phyloP scores from a whole-genome alignment of 768 basidiomycete species.

The Lactarius akahatsu region DNA sequence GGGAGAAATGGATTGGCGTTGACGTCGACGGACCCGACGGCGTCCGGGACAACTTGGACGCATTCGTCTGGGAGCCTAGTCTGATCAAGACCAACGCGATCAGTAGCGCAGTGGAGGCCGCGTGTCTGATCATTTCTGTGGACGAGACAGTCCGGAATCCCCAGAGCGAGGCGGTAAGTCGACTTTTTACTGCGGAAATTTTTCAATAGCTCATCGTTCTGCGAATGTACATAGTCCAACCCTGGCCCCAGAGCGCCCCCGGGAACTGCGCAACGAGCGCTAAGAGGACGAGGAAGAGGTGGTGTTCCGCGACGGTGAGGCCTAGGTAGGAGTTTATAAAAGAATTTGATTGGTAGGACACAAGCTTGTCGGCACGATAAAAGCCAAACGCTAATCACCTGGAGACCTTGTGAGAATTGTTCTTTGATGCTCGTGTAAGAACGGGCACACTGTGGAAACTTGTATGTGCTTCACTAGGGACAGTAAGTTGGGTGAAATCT shows the following conservation, averaged over 20 bases:
- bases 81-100: slow-evolving; percentile 95
- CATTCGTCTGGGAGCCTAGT: slow-evolving; percentile 98
- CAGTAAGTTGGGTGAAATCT: background rate
- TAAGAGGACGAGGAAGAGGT: slow-evolving; percentile 86
- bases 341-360: slow-evolving; percentile 28
- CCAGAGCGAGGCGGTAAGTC: slow-evolving; percentile 84
- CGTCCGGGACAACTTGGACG: slow-evolving; percentile 93
- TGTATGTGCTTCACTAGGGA: background rate
- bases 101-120: slow-evolving; percentile 93
- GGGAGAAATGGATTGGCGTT: slow-evolving; percentile 89
- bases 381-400: background rate
- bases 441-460: background rate
- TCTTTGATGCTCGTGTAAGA: background rate
- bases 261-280: slow-evolving; percentile 83
- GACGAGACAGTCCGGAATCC: slow-evolving; percentile 98
- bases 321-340: slow-evolving; percentile 20
- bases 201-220: slow-evolving; percentile 28
- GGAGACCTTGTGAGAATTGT: background rate
- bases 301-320: slow-evolving; percentile 60
- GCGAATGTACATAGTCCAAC: slow-evolving; percentile 50
- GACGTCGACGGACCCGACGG: slow-evolving; percentile 89
- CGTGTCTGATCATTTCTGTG: slow-evolving; percentile 91
- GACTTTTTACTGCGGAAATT: slow-evolving; percentile 2
- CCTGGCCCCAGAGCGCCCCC: slow-evolving; percentile 88
- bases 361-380: slow-evolving; percentile 1